A percentile compares a stretch with the other conserved stretches of the same genome.
Evolutionary conservation across 2,329 filamentous ascomycete species (phyloP).

Genomic region (Xylariaceae sp.): DNA sequence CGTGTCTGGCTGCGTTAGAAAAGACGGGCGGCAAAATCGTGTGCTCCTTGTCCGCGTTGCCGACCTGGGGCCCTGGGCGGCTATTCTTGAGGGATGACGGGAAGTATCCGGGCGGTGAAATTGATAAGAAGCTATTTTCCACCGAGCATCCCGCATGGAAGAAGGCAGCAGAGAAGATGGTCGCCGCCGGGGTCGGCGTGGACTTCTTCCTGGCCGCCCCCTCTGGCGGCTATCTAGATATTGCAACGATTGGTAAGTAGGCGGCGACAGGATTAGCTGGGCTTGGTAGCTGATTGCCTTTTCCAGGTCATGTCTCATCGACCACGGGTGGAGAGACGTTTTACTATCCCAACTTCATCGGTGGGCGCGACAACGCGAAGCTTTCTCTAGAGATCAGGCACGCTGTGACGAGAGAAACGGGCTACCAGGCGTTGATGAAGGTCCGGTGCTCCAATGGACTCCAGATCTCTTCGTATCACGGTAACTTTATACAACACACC

Average conservation of each 20-base stretch:
- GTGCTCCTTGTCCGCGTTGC: conserved; percentile 77
- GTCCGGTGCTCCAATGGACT: conserved; percentile 95
- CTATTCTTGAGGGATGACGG: conserved; percentile 82
- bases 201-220: conserved; percentile 95
- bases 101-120: conserved; percentile 77
- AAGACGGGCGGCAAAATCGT: conserved; percentile 88
- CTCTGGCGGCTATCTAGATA: conserved; percentile 82
- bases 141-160: conserved; percentile 86
- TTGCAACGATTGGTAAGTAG: conserved; percentile 77
- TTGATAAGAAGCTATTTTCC: conserved; percentile 83
- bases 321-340: conserved; percentile 92
- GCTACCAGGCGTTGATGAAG: conserved; percentile 96
- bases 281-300: conserved; percentile 13
- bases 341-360: conserved; percentile 94
- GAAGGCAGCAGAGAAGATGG: conserved; percentile 81
- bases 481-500: conserved; percentile 92
- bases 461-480: conserved; percentile 88
- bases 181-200: conserved; percentile 74
- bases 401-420: conserved; percentile 80
- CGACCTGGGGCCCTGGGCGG: conserved; percentile 83
- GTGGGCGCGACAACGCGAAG: conserved; percentile 76
- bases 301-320: conserved; percentile 67
- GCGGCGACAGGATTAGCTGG: not conserved
- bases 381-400: conserved; percentile 80
- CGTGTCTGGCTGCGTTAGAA: conserved; percentile 75